Evolutionary conservation across 768 basidiomycete genomes (phyloP), one percentile per base, ranked within the genome.

Genomic region (Stropharia rugosoannulata): DNA sequence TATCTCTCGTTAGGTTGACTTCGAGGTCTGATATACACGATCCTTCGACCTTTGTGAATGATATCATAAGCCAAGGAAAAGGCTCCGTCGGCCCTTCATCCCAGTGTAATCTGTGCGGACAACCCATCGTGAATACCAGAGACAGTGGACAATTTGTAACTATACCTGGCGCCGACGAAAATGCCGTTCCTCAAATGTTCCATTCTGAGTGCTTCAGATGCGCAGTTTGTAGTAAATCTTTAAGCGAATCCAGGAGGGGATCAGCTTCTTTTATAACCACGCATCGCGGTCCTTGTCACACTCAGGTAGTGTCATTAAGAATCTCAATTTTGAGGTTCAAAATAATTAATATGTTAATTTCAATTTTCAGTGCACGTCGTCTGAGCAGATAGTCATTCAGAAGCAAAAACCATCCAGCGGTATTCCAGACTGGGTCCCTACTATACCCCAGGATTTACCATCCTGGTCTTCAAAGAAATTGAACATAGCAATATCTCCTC

Each of bases 141-240:
- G 80, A 80, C 53, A 82, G 80, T 5, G 85, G 87, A 40, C 81
- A 80, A 55, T 92, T 85, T 67, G 82, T 92, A 32, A 88, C 87
- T 2, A 81, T 91, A 27, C 88, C 90, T 6, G 81, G 80, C 54
- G 71, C 75, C 35, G 75, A 74, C 12, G 71, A 73, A 42, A 76
- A 71, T 29, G 74, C 74, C 15, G 70, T 73, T 19, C 78, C 83
- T n/a, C 79, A 80, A 66, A 77, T 79, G 18, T 93, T 89, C 62
- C 91, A 94, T 60, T 76, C 81, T 3, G 79, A 83, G 41, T 94
- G 91, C 66, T 93, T 94, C 69, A 82, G 79, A 50, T 94, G 91
- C 63, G 73, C 68, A 18, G 72, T 87, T 18, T 94, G 91, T 62
- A 73, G 82, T 42, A 78, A 80, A 15, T 64, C 75, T 8, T 90